Conservation (phyloP, 306 rosid species). For the Vigna mungo region DNA sequence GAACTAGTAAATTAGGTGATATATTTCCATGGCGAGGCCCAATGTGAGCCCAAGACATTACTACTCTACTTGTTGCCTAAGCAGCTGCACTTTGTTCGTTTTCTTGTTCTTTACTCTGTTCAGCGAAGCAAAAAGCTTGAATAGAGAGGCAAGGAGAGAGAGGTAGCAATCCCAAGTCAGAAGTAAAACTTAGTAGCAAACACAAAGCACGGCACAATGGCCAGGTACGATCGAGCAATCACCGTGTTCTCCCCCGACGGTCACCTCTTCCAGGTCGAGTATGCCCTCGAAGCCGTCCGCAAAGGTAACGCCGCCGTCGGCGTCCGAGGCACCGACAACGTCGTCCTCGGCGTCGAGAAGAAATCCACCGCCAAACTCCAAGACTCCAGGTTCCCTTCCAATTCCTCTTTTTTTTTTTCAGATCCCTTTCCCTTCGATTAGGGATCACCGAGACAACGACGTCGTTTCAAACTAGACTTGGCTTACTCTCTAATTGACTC, state of each 20-base stretch:
- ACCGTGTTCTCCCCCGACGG: slow-evolving; percentile 98
- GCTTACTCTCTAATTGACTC: too few species aligned
- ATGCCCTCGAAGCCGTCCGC: slow-evolving; percentile 98
- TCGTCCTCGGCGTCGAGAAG: slow-evolving; percentile 98
- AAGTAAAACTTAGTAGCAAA: neutral
- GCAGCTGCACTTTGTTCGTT: neutral
- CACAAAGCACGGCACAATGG: slow-evolving; percentile 55
- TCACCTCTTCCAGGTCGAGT: slow-evolving; percentile 95
- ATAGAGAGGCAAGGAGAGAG: neutral
- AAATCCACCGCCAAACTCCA: slow-evolving; percentile 95
- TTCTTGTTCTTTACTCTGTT: neutral
- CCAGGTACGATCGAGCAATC: slow-evolving; percentile 96
- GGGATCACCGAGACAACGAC: neutral
- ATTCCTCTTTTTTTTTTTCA: neutral
- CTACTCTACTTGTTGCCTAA: slow-evolving; percentile 36
- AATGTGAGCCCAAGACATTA: neutral
- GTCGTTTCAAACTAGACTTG: neutral
- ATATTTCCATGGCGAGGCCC: neutral
- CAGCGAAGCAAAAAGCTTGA: neutral
- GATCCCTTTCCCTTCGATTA: neutral
- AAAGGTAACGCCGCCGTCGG: slow-evolving; percentile 99
- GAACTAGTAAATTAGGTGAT: too few species aligned
- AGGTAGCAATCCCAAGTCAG: slow-evolving; percentile 17
- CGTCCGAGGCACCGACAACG: slow-evolving; percentile 95
- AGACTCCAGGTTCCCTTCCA: slow-evolving; percentile 71